These are phyloP conservation scores for Boletus barrowsii DNA, from an alignment of 768 basidiomycete species.

Conservation along the genomic window DNA sequence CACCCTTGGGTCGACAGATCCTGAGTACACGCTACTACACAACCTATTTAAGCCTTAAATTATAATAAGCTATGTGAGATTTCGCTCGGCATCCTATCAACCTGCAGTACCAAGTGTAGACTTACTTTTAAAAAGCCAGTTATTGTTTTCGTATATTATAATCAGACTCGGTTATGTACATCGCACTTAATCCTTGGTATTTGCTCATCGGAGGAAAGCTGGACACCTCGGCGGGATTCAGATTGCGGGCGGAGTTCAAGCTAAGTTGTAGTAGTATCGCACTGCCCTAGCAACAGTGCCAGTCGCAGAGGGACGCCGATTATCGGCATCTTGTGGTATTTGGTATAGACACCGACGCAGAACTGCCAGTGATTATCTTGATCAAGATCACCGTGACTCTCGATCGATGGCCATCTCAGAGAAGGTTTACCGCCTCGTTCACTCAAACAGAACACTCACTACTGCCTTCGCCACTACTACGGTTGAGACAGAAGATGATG, in stretches of 20 bases:
- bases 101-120: not conserved
- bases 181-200: too few species aligned
- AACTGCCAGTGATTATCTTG: not conserved
- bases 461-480: constrained; percentile 37
- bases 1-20: constrained; percentile 45
- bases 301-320: not conserved
- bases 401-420: constrained; percentile 28
- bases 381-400: not conserved
- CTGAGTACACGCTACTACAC: constrained; percentile 11
- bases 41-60: constrained; percentile 21
- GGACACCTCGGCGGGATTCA: too few species aligned
- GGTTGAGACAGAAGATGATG: constrained; percentile 21
- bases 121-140: constrained; percentile 7
- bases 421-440: constrained; percentile 31
- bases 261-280: too few species aligned
- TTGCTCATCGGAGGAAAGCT: too few species aligned
- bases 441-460: constrained; percentile 38
- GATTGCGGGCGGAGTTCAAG: too few species aligned
- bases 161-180: too few species aligned
- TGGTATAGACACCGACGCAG: not conserved
- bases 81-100: constrained; percentile 1
- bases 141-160: not conserved
- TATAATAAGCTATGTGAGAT: constrained; percentile 8
- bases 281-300: too few species aligned
- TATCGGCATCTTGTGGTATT: too few species aligned